phyloP scores from a whole-genome alignment of 495 filamentous ascomycete species.

The Pseudevernia furfuracea region DNA sequence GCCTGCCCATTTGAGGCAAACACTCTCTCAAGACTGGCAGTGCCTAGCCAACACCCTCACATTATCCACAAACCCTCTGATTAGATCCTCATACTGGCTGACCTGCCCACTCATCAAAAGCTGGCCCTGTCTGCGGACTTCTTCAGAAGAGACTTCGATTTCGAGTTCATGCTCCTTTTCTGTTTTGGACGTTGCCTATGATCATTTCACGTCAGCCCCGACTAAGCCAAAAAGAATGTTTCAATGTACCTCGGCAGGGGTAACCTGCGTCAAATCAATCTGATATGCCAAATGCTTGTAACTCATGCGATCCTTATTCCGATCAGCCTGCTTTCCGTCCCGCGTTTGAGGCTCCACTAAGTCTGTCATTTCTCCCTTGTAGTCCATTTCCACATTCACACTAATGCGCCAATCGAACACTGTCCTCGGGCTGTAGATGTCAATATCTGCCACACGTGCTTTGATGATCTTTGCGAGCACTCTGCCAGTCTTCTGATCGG shows the following conservation, averaged over 20 bases:
- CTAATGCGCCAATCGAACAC: conserved; percentile 81
- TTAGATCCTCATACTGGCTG: conserved; percentile 63
- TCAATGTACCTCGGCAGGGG: conserved; percentile 49
- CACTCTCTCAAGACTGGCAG: conserved; percentile 5
- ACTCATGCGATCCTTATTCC: conserved; percentile 81
- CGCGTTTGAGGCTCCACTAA: conserved; percentile 38
- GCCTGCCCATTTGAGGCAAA: neutral
- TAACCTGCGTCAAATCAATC: conserved; percentile 85
- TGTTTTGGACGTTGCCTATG: conserved; percentile 36
- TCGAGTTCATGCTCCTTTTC: conserved; percentile 84
- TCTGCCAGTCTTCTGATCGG: conserved; percentile 63
- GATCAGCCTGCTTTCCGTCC: conserved; percentile 46
- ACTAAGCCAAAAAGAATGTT: conserved; percentile 2
- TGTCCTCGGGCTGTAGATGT: conserved; percentile 63
- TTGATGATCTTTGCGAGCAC: conserved; percentile 83
- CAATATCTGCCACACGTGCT: conserved; percentile 71
- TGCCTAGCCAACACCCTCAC: conserved; percentile 57
- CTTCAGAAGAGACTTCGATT: conserved; percentile 64
- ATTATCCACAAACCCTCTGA: conserved; percentile 81
- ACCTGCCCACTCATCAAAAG: conserved; percentile 48
- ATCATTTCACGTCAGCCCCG: neutral
- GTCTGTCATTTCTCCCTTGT: conserved; percentile 56
- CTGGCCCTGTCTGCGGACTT: conserved; percentile 61
- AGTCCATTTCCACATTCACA: conserved; percentile 83
- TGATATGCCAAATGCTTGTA: conserved; percentile 80